Evolutionary conservation across 768 basidiomycete genomes (phyloP).

Genomic region (Phlebiopsis gigantea): DNA sequence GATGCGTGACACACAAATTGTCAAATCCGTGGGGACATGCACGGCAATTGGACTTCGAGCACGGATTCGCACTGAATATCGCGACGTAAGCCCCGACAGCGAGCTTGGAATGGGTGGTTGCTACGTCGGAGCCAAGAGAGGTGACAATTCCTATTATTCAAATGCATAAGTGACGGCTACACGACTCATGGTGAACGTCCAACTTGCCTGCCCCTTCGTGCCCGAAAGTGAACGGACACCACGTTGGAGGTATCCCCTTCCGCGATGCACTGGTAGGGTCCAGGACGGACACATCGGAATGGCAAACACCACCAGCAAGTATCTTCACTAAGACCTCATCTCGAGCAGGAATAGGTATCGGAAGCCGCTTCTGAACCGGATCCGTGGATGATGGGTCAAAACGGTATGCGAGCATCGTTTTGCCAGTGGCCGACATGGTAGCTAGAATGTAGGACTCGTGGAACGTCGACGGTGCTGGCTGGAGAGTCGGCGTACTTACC

Average conservation of each 20-base stretch:
- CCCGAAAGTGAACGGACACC: slow-evolving; percentile 11
- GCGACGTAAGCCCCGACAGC: slow-evolving; percentile 18
- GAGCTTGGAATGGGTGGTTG: slow-evolving; percentile 7
- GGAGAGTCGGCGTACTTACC: too few species aligned
- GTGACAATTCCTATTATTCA: slow-evolving; percentile 9
- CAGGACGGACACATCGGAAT: slow-evolving; percentile 17
- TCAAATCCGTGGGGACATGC: slow-evolving; percentile 9
- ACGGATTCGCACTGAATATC: slow-evolving; percentile 14
- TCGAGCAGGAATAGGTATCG: slow-evolving; percentile 13
- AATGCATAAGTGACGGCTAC: not conserved
- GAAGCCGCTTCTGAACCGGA: slow-evolving; percentile 9
- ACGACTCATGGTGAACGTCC: too few species aligned
- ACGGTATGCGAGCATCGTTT: slow-evolving; percentile 17
- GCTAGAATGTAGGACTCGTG: too few species aligned
- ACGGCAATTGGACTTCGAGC: slow-evolving; percentile 12
- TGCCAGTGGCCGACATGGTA: not conserved
- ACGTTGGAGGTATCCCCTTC: not conserved
- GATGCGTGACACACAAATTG: slow-evolving; percentile 14
- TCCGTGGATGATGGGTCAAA: slow-evolving; percentile 11
- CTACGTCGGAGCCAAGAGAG: slow-evolving; percentile 9
- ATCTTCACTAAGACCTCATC: slow-evolving; percentile 18
- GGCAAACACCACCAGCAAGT: slow-evolving; percentile 20
- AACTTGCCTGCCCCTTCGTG: slow-evolving; percentile 19
- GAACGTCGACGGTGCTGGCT: too few species aligned
- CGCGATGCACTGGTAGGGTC: not conserved